A percentile compares a stretch with the other conserved stretches of the same genome.
phyloP scores from a whole-genome alignment of 2,329 filamentous ascomycete genomes.

The Rhexocercosporidium sp. region DNA sequence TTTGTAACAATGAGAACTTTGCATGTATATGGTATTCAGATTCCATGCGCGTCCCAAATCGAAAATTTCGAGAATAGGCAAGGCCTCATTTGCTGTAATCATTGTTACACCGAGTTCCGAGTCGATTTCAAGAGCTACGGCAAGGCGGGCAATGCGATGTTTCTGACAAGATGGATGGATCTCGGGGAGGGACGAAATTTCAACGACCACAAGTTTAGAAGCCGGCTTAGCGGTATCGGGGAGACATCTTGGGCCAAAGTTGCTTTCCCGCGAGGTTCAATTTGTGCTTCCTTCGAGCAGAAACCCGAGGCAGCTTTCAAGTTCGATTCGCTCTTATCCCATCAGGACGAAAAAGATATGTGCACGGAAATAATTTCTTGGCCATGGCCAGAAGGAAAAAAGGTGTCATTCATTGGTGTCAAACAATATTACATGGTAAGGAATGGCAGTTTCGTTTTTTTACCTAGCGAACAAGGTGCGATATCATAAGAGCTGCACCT shows the following conservation, averaged over 20 bases:
- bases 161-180: constrained; percentile 28
- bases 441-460: constrained; percentile 9
- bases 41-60: constrained; percentile 14
- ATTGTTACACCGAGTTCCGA: constrained; percentile 23
- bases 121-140: constrained; percentile 27
- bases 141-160: constrained; percentile 21
- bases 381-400: constrained; percentile 11
- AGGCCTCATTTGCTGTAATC: constrained; percentile 22
- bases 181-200: constrained; percentile 18
- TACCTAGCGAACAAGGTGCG: not conserved
- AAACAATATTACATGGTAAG: constrained; percentile 10
- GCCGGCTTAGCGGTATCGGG: constrained; percentile 6
- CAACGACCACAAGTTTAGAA: constrained; percentile 17
- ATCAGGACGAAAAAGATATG: constrained; percentile 21
- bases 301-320: constrained; percentile 13
- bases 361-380: constrained; percentile 3
- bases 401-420: constrained; percentile 14
- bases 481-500: not conserved
- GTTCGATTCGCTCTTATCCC: constrained; percentile 23
- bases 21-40: constrained; percentile 10
- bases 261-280: constrained; percentile 15
- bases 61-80: constrained; percentile 17
- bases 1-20: constrained; percentile 4
- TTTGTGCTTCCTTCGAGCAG: constrained; percentile 26
- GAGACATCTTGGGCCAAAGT: constrained; percentile 6